Conservation (phyloP, 1,284 basidiomycete species). For the Peniophora sp. region DNA sequence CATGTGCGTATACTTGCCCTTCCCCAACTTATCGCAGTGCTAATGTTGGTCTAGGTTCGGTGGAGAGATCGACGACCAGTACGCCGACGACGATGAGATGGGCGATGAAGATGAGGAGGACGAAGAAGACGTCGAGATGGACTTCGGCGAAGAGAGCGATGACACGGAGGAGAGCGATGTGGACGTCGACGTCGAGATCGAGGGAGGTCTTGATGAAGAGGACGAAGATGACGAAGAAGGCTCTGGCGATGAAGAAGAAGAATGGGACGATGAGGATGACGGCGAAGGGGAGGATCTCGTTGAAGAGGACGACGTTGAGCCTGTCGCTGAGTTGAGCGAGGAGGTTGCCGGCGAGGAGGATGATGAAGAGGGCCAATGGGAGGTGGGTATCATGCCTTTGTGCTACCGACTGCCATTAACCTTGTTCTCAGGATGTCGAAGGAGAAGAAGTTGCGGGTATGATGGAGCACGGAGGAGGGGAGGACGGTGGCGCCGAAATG, state of each 20-base stretch:
- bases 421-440: background rate
- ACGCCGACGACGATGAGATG: constrained; percentile 63
- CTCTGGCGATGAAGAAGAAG: constrained; percentile 39
- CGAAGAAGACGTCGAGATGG: constrained; percentile 82
- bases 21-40: constrained; percentile 1
- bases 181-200: constrained; percentile 38
- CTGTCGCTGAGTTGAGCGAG: constrained; percentile 34
- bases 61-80: constrained; percentile 80
- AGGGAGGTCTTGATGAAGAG: constrained; percentile 34
- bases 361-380: constrained; percentile 50
- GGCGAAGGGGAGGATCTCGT: constrained; percentile 55
- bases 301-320: constrained; percentile 43
- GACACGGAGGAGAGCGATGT: constrained; percentile 59
- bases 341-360: constrained; percentile 39
- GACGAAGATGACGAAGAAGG: constrained; percentile 60
- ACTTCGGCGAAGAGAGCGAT: constrained; percentile 76
- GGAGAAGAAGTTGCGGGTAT: background rate
- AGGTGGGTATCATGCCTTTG: constrained; percentile 39
- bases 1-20: constrained; percentile 55
- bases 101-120: constrained; percentile 76
- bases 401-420: background rate
- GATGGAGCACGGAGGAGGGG: constrained; percentile 18
- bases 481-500: constrained; percentile 42
- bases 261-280: constrained; percentile 59
- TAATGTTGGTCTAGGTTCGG: constrained; percentile 45